Conservation (phyloP, 1,139 yeast species). For the Yarrowia galli region DNA sequence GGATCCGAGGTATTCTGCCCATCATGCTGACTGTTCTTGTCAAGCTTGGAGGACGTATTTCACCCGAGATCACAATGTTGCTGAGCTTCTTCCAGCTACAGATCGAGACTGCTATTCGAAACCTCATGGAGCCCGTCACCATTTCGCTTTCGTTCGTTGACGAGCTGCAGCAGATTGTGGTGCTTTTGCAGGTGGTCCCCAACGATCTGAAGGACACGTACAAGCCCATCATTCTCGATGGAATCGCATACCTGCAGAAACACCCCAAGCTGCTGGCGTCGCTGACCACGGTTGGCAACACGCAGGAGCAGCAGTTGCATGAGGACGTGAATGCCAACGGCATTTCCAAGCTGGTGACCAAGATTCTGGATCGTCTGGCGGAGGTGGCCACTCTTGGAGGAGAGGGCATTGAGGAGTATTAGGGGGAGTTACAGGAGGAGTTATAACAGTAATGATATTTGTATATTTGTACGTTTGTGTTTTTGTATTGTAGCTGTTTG, state of each 20-base stretch:
- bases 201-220: slow-evolving; percentile 7
- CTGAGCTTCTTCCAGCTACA: slow-evolving; percentile 71
- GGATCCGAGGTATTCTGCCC: slow-evolving; percentile 84
- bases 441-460: neutral
- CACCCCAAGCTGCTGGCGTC: slow-evolving; percentile 86
- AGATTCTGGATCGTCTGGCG: slow-evolving; percentile 44
- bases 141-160: slow-evolving; percentile 71
- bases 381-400: slow-evolving; percentile 41
- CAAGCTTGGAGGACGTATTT: slow-evolving; percentile 66
- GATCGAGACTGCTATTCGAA: slow-evolving; percentile 62
- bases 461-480: no score
- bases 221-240: slow-evolving; percentile 54
- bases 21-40: slow-evolving; percentile 66
- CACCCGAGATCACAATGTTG: slow-evolving; percentile 72
- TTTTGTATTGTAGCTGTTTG: no score
- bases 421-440: neutral
- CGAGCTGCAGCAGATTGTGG: slow-evolving; percentile 80
- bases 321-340: slow-evolving; percentile 45
- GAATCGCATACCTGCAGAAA: slow-evolving; percentile 72
- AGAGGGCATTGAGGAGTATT: slow-evolving; percentile 25
- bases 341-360: slow-evolving; percentile 42
- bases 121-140: slow-evolving; percentile 72
- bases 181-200: slow-evolving; percentile 64
- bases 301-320: slow-evolving; percentile 67
- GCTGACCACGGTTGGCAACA: slow-evolving; percentile 66